These are phyloP conservation scores for Pueraria montana DNA, from an alignment of 306 rosid genomes.

Conservation along the genomic window DNA sequence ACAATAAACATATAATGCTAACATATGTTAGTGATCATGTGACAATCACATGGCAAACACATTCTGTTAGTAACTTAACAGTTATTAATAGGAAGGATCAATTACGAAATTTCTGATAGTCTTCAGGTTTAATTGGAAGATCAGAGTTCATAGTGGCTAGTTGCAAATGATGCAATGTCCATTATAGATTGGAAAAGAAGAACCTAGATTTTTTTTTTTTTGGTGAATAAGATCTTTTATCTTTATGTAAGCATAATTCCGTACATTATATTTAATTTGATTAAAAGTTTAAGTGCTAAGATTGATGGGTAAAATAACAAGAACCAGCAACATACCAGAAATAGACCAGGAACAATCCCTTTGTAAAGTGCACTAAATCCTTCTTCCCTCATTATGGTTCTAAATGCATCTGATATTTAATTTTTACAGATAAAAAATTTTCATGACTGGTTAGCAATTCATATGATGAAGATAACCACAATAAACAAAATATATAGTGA, in stretches of 20 bases:
- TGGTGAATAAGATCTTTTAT: neutral
- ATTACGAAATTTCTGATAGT: conserved; percentile 23
- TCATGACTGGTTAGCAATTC: conserved; percentile 38
- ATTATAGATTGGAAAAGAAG: conserved; percentile 17
- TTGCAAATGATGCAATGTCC: neutral
- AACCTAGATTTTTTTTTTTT: neutral
- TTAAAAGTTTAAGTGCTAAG: conserved; percentile 27
- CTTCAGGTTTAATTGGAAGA: conserved; percentile 14
- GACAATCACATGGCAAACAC: conserved; percentile 19
- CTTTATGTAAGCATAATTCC: conserved; percentile 28
- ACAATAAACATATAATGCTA: neutral
- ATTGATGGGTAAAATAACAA: conserved; percentile 36
- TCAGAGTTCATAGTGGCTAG: conserved; percentile 9
- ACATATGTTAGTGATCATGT: conserved; percentile 14
- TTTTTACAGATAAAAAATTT: conserved; percentile 40
- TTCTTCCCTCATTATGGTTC: conserved; percentile 90
- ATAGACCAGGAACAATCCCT: conserved; percentile 88
- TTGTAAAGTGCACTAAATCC: conserved; percentile 83
- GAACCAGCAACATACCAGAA: conserved; percentile 74
- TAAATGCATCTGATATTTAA: conserved; percentile 85
- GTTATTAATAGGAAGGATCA: conserved; percentile 13
- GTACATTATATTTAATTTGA: conserved; percentile 3
- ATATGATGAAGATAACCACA: conserved; percentile 29
- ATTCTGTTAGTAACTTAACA: conserved; percentile 1
- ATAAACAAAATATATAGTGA: conserved; percentile 24